Evolutionary conservation across 768 basidiomycete genomes (phyloP), one percentile per base, ranked within the genome.

Genomic region (Candolleomyces eurysporus): DNA sequence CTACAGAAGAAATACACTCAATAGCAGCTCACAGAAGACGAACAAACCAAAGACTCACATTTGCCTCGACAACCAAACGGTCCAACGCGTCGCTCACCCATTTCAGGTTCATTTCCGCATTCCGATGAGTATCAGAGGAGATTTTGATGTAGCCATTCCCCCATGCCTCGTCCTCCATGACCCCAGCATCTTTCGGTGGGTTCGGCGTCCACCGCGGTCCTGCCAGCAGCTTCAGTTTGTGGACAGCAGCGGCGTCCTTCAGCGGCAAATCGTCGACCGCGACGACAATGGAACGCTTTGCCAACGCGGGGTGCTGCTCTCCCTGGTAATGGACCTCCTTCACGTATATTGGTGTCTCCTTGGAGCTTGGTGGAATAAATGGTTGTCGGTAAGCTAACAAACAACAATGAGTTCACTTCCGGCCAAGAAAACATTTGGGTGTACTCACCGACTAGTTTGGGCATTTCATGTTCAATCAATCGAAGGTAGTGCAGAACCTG

Each of bases 11-110:
- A 53, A n/a, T 26, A 63, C 60, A 42, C 59, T 54, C 67, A 62
- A 22, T 40, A 55, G 49, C 30, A 54, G 64, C 49, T 59, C 52
- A 39, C 31, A 55, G 49, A 30, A 16, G 36, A 61, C 11, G 48
- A 13, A 45, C 26, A 26, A 52, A 46, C 52, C 46, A 48, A 52
- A 56, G 21, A 83, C 93, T 66, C 69, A 97, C 96, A 72, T 95
- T 94, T 10, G 95, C 92, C 67, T 88, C 89, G n/a, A 73, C 75
- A 63, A 98, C 72, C 48, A 99, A 75, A 66, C 82, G 77, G 68
- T 95, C 91, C 58, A 99, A 73, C 16, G 86, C 82, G 70, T 98
- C 96, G 65, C 90, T 91, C 45, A 91, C 92, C 91, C 94, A 96
- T 73, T 96, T 96, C 67, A 96, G 78, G 74, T 99, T 99, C 91